These are phyloP conservation scores for Pleurotus salmoneostramineus DNA, from an alignment of 768 basidiomycete species.

Conservation along the genomic window DNA sequence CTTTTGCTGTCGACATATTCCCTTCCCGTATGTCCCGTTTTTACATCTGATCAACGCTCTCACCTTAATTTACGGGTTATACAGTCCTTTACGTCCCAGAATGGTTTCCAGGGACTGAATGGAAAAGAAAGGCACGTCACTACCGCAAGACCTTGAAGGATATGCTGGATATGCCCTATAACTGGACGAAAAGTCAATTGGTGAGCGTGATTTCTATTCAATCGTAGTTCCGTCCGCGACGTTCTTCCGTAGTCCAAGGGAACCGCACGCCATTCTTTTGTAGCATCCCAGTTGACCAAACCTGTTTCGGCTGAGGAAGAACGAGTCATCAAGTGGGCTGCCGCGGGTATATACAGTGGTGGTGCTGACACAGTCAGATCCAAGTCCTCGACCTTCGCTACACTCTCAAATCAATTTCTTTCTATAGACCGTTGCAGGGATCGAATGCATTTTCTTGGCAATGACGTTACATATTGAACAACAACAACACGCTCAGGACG, in stretches of 20 bases:
- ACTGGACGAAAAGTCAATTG: slow-evolving; percentile 34
- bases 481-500: slow-evolving; percentile 54
- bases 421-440: slow-evolving; percentile 54
- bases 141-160: slow-evolving; percentile 12
- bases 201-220: slow-evolving; percentile 9
- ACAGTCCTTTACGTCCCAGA: slow-evolving; percentile 21
- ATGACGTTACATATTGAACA: slow-evolving; percentile 54
- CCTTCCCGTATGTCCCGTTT: slow-evolving; percentile 16
- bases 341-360: slow-evolving; percentile 53
- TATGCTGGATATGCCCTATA: slow-evolving; percentile 19
- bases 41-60: not conserved
- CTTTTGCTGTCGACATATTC: slow-evolving; percentile 24
- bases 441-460: slow-evolving; percentile 60
- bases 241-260: slow-evolving; percentile 43
- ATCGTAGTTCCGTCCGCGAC: not conserved
- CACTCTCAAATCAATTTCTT: slow-evolving; percentile 4
- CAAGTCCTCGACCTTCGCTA: not conserved
- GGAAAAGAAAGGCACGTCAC: slow-evolving; percentile 16
- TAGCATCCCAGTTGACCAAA: slow-evolving; percentile 53
- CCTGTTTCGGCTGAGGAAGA: slow-evolving; percentile 52
- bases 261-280: slow-evolving; percentile 54
- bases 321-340: slow-evolving; percentile 62
- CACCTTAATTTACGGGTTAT: too few relatives aligned
- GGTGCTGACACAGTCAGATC: slow-evolving; percentile 51
- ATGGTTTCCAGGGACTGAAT: slow-evolving; percentile 29